A percentile compares a stretch with the other conserved stretches of the same genome.
Conservation (phyloP, 2,329 filamentous ascomycete species). For the Neonectria sp. region DNA sequence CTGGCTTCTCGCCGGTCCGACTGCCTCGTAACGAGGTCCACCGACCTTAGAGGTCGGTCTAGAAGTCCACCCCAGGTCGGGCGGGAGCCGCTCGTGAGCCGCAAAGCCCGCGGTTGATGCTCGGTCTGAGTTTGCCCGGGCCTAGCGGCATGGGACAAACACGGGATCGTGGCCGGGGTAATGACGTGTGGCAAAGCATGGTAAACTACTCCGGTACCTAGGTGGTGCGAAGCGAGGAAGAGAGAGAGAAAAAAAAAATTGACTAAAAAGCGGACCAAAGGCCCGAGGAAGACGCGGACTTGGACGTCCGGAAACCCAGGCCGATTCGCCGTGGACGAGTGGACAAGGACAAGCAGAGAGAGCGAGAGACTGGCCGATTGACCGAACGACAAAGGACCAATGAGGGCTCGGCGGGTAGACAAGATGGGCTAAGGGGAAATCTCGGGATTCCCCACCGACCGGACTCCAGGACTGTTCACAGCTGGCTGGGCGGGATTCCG, state of each 20-base stretch:
- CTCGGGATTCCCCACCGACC: slow-evolving; percentile 38
- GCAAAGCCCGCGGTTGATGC: neutral
- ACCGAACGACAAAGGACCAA: slow-evolving; percentile 1
- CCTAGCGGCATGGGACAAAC: neutral
- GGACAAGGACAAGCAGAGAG: slow-evolving; percentile 30
- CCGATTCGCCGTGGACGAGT: slow-evolving; percentile 27
- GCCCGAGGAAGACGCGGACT: slow-evolving; percentile 30
- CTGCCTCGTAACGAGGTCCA: neutral
- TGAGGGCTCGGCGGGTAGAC: neutral
- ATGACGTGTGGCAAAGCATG: neutral
- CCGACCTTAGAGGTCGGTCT: neutral
- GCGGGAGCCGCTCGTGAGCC: slow-evolving; percentile 9
- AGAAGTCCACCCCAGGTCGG: neutral
- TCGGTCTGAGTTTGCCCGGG: slow-evolving; percentile 7
- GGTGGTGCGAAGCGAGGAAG: neutral
- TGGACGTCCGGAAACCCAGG: slow-evolving; percentile 31
- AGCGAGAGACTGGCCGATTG: slow-evolving; percentile 8
- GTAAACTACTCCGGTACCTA: neutral
- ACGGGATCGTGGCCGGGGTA: neutral
- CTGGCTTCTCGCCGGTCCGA: neutral
- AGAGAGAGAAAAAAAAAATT: neutral
- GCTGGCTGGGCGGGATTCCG: slow-evolving; percentile 25
- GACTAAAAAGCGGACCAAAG: slow-evolving; percentile 31
- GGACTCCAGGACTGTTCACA: slow-evolving; percentile 2
- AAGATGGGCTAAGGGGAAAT: slow-evolving; percentile 33